These are phyloP conservation scores for Saccharomyces hybrid DNA, from an alignment of 1,139 yeast species.

Conservation along the genomic window DNA sequence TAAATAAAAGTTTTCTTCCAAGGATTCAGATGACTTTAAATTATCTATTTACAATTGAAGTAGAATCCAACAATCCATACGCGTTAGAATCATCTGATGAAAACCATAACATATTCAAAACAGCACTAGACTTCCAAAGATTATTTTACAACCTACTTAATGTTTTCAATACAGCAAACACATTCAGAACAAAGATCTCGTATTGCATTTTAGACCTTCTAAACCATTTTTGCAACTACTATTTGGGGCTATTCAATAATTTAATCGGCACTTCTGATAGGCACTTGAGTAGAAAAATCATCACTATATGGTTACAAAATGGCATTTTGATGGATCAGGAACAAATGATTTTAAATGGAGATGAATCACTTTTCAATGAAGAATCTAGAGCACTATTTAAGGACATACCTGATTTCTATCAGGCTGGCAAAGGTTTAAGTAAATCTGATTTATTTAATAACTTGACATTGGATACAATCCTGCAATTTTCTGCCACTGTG, in stretches of 20 bases:
- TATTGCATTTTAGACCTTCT: constrained; percentile 38
- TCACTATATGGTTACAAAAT: constrained; percentile 42
- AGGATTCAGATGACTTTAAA: constrained; percentile 53
- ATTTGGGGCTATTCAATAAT: constrained; percentile 27
- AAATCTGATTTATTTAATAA: constrained; percentile 26
- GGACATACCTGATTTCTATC: constrained; percentile 18
- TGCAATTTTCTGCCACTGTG: constrained; percentile 43
- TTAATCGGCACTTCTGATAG: constrained; percentile 20
- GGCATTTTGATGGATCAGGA: constrained; percentile 22
- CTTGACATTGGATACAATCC: constrained; percentile 40
- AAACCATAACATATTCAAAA: constrained; percentile 35
- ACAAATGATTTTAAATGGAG: constrained; percentile 17
- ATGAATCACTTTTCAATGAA: constrained; percentile 21
- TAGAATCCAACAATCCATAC: constrained; percentile 32
- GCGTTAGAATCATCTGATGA: constrained; percentile 29
- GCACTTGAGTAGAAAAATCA: constrained; percentile 26
- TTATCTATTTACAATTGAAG: constrained; percentile 34
- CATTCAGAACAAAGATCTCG: constrained; percentile 48
- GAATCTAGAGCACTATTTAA: constrained; percentile 38
- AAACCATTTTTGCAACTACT: constrained; percentile 30
- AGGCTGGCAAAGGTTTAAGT: constrained; percentile 17
- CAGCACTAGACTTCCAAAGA: constrained; percentile 48
- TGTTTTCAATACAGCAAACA: constrained; percentile 54
- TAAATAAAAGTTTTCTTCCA: constrained; percentile 58
- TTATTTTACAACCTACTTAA: constrained; percentile 47